Evolutionary conservation across 352 stramenopile species (phyloP), one percentile per base, ranked within the genome.

Genomic region (Pythium brachiatum): DNA sequence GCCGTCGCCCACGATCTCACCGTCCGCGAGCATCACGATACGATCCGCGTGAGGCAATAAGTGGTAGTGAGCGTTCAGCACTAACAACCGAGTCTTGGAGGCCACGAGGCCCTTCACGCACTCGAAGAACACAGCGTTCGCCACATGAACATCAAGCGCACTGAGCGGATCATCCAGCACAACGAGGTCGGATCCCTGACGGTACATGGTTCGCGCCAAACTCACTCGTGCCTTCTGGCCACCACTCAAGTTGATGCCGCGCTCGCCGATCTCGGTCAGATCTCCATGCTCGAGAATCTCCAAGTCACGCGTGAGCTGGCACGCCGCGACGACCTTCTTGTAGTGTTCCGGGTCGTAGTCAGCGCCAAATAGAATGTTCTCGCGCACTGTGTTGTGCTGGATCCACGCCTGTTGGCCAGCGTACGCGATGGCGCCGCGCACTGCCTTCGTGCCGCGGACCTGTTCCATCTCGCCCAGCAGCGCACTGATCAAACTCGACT

Each of bases 61-160:
- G 23, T 57, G 59, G 18, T 64, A 53, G 62, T 74, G 61, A 7
- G 88, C 96, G 3, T 94, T 90, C 16, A 97, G 75, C 47, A 98
- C 62, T 2, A 95, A 73, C 31, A 79, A 81, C 38, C 73, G 73
- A 48, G 53, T 44, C 54, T 67, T 63, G 20, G 86, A 65, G 8
- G 93, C 72, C 38, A 46, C 50, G 21, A 70, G 43, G 3, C 63
- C 39, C 1, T 59, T 52, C 31, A 83, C 65, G 34, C 72, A 70
- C 1, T 73, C 38, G 1, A 52, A n/a, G 36, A 81, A 81, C 23
- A 81, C 68, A 6, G 50, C 68, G 44, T 70, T 56, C 0, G 57
- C 74, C 1, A 82, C 71, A 46, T 77, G 69, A 1, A 46, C 38
- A 44, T 82, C 74, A 15, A 79, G 47, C 0, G 74, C 74, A 32